phyloP scores from a whole-genome alignment of 768 basidiomycete genomes.

The Tephrocybe sp. region DNA sequence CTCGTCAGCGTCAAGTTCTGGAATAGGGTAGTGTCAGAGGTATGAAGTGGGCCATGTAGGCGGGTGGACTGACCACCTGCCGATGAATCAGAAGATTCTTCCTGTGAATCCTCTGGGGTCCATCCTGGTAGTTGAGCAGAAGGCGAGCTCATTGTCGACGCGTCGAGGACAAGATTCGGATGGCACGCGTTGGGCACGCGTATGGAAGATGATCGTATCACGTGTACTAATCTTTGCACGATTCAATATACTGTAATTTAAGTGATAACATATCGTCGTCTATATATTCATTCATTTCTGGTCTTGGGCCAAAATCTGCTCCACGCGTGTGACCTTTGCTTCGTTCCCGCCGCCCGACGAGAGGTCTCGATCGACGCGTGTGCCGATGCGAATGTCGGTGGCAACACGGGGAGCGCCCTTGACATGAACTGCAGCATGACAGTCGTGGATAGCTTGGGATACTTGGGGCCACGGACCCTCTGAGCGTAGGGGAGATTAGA shows the following conservation, averaged over 20 bases:
- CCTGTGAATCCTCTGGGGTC: too few species aligned
- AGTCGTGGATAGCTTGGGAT: slow-evolving; percentile 83
- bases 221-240: too few species aligned
- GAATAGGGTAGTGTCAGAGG: too few species aligned
- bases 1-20: too few species aligned
- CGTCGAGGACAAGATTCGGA: too few species aligned
- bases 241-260: too few species aligned
- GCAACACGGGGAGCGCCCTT: slow-evolving; percentile 74
- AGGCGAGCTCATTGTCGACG: not conserved
- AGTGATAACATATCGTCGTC: not conserved
- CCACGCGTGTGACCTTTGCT: slow-evolving; percentile 75
- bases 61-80: too few species aligned
- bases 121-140: not conserved
- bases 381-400: slow-evolving; percentile 95
- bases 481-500: slow-evolving; percentile 17
- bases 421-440: slow-evolving; percentile 83
- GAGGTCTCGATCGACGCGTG: slow-evolving; percentile 69
- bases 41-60: too few species aligned
- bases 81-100: too few species aligned
- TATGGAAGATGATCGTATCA: too few species aligned
- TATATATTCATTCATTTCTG: slow-evolving; percentile 3
- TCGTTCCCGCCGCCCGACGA: slow-evolving; percentile 70
- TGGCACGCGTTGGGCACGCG: too few species aligned
- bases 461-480: slow-evolving; percentile 89
- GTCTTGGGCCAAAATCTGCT: slow-evolving; percentile 65